Evolutionary conservation across 164 flowering plant species (phyloP), one percentile per base, ranked within the genome.

Genomic region (Umbilicus rupestris): DNA sequence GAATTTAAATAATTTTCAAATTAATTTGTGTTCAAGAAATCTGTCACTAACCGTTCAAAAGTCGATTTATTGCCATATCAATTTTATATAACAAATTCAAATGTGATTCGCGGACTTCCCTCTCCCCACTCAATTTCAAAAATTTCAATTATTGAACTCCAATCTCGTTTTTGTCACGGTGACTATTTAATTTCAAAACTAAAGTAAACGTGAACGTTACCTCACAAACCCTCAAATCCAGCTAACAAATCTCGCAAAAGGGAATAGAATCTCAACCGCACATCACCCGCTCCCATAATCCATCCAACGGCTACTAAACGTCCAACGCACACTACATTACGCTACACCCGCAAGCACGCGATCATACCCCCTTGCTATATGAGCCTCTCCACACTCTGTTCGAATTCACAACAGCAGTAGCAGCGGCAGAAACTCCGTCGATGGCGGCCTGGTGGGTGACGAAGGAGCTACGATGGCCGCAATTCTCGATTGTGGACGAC

Each of bases 401-500:
- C 22, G 55, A 49, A 49, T 49, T 20, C 44, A 41, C 3, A 41
- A 12, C 44, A 41, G 44, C 44, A 3, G 12, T 12, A 2, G 10
- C 0, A 0, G n/a, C n/a, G n/a, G n/a, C n/a, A n/a, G n/a, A n/a
- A n/a, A n/a, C n/a, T n/a, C n/a, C n/a, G n/a, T n/a, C n/a, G 50
- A 46, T 46, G 55, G 28, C 55, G 3, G 55, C 26, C 11, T 20
- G 9, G 28, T 49, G 55, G 55, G 20, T 49, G 55, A 7, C 7
- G 55, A 49, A 41, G 44, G 44, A 9, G 44, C 44, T 49, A 6
- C 55, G 55, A 7, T 49, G 77, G 77, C 64, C 69, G 58, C 72
- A 62, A 3, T 44, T 73, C n/a, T 73, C 75, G 31, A 42, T 83
- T 68, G 71, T 82, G 35, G 88, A 82, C 79, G 73, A 73, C 39